These are phyloP conservation scores for Chaetothyriales sp. DNA, from an alignment of 2,329 filamentous ascomycete species.

Conservation along the genomic window DNA sequence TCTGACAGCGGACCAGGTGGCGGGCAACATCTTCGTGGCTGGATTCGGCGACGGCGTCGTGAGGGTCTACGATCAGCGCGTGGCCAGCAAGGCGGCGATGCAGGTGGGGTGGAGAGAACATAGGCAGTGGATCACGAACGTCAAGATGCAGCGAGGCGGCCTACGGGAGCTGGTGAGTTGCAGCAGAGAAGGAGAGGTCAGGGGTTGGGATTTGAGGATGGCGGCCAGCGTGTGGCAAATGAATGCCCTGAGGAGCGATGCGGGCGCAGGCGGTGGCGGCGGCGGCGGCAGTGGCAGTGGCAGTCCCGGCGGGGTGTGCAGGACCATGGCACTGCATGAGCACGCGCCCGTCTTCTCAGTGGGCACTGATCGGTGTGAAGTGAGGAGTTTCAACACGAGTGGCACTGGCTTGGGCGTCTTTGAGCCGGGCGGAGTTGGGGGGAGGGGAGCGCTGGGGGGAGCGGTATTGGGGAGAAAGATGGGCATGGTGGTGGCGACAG, in stretches of 20 bases:
- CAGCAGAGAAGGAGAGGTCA: conserved; percentile 83
- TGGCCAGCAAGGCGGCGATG: conserved; percentile 78
- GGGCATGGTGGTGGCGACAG: conserved; percentile 71
- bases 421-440: conserved; percentile 35
- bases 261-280: background rate
- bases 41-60: conserved; percentile 94
- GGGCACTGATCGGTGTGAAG: conserved; percentile 72
- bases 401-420: conserved; percentile 66
- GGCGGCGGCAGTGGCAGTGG: too few species aligned
- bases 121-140: conserved; percentile 86
- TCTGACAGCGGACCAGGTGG: conserved; percentile 92
- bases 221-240: conserved; percentile 31
- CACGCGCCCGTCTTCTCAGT: conserved; percentile 91
- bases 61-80: conserved; percentile 80
- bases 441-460: conserved; percentile 11
- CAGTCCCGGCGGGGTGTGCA: conserved; percentile 45
- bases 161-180: conserved; percentile 82
- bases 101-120: conserved; percentile 95
- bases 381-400: conserved; percentile 86
- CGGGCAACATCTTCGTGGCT: conserved; percentile 87
- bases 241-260: conserved; percentile 1
- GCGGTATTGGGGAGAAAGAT: conserved; percentile 43
- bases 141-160: conserved; percentile 92
- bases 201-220: conserved; percentile 91
- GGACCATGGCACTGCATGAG: conserved; percentile 84